Evolutionary conservation across 371 early-diverging fungal genomes (phyloP).

Genomic region (Circinella minor): DNA sequence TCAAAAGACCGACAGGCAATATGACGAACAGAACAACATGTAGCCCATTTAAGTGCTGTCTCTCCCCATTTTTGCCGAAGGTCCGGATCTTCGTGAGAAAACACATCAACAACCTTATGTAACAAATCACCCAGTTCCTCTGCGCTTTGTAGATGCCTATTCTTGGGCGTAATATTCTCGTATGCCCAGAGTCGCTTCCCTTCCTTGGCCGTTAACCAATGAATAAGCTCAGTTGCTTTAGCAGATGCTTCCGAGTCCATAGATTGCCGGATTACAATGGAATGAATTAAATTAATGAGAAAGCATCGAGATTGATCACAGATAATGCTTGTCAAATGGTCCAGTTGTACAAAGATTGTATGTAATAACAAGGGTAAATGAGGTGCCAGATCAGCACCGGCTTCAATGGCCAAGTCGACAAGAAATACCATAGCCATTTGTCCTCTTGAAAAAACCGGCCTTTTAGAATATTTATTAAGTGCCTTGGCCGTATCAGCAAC

Average conservation of each 20-base stretch:
- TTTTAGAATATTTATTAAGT: constrained; percentile 65
- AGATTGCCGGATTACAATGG: constrained; percentile 66
- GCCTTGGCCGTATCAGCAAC: constrained; percentile 74
- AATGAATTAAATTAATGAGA: constrained; percentile 80
- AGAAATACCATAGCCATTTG: constrained; percentile 80
- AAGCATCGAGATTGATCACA: constrained; percentile 84
- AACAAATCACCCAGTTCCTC: constrained; percentile 47
- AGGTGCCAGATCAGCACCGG: constrained; percentile 68
- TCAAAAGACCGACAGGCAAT: constrained; percentile 91
- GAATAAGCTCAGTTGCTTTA: constrained; percentile 64
- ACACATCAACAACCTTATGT: constrained; percentile 53
- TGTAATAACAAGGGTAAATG: constrained; percentile 81
- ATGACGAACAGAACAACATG: constrained; percentile 88
- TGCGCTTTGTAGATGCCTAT: constrained; percentile 48
- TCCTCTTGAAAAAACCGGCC: constrained; percentile 78
- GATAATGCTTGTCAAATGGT: constrained; percentile 75
- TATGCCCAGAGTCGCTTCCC: constrained; percentile 83
- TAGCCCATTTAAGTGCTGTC: constrained; percentile 89
- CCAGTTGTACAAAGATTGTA: constrained; percentile 80
- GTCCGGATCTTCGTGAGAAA: constrained; percentile 66
- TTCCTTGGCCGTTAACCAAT: constrained; percentile 69
- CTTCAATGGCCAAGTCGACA: constrained; percentile 82
- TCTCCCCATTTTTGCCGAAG: constrained; percentile 88
- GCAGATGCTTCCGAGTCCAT: constrained; percentile 61
- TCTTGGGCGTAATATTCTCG: constrained; percentile 76